A percentile compares a stretch with the other conserved stretches of the same genome.
These are phyloP conservation scores for Ceratobasidium papillatum DNA, from an alignment of 1,284 basidiomycete species.

Conservation along the genomic window DNA sequence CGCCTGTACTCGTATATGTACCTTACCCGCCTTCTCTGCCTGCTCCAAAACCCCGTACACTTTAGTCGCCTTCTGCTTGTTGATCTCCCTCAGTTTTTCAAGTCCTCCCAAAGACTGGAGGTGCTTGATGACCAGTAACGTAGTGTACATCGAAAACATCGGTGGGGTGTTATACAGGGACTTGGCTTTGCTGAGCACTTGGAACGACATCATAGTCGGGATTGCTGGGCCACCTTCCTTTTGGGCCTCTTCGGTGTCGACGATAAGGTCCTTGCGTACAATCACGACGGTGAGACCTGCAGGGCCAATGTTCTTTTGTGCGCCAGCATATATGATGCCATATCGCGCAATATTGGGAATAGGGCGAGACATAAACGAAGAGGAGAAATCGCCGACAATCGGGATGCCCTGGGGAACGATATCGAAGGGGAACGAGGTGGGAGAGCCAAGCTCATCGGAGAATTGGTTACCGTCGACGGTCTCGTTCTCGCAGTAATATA, in stretches of 20 bases:
- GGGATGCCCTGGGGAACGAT: conserved; percentile 74
- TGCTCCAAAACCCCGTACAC: conserved; percentile 77
- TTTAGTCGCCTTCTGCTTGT: conserved; percentile 75
- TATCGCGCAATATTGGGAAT: conserved; percentile 89
- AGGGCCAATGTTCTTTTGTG: conserved; percentile 99
- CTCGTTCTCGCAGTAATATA: conserved; percentile 99
- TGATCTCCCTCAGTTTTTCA: conserved; percentile 70
- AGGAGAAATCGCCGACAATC: conserved; percentile 95
- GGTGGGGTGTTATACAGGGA: conserved; percentile 97
- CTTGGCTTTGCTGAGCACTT: conserved; percentile 78
- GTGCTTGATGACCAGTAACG: conserved; percentile 84
- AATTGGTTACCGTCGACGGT: conserved; percentile 98
- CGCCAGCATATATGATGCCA: conserved; percentile 95
- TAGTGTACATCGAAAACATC: conserved; percentile 91
- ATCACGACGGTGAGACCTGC: conserved; percentile 94
- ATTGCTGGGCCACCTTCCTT: conserved; percentile 77
- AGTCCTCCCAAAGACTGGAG: conserved; percentile 77
- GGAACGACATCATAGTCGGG: conserved; percentile 86
- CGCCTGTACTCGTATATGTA: conserved; percentile 72
- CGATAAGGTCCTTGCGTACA: conserved; percentile 90
- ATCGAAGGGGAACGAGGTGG: conserved; percentile 83
- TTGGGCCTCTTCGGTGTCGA: conserved; percentile 84
- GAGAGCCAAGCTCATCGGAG: conserved; percentile 61
- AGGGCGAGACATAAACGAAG: conserved; percentile 96
- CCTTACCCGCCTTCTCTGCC: conserved; percentile 74